Percentiles rank a stretch among this genome's conserved stretches.
phyloP scores from a whole-genome alignment of 2,329 filamentous ascomycete genomes.

The Cercospora janseana region DNA sequence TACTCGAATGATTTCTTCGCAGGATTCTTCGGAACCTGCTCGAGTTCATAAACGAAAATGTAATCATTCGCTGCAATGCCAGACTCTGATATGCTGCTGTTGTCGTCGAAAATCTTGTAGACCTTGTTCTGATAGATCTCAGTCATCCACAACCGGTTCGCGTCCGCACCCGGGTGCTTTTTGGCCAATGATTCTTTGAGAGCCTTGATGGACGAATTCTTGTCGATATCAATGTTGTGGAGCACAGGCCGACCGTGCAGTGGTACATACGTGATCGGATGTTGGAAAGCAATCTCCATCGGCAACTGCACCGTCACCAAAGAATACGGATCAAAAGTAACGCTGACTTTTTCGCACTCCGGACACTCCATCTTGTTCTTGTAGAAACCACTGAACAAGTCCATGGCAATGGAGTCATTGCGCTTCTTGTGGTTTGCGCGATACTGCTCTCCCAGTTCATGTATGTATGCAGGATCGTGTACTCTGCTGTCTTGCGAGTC shows the following conservation, averaged over 20 bases:
- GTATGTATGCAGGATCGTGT: constrained; percentile 73
- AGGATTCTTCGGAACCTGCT: constrained; percentile 75
- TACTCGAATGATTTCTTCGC: constrained; percentile 50
- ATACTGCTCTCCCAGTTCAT: constrained; percentile 79
- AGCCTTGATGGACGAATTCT: constrained; percentile 65
- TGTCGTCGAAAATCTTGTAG: constrained; percentile 80
- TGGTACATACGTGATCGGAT: constrained; percentile 73
- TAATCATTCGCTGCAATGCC: constrained; percentile 62
- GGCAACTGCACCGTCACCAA: constrained; percentile 89
- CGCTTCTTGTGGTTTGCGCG: constrained; percentile 89
- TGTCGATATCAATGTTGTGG: constrained; percentile 76
- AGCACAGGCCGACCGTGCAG: constrained; percentile 67
- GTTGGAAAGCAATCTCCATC: constrained; percentile 77
- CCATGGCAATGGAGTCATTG: constrained; percentile 92
- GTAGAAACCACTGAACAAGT: constrained; percentile 96
- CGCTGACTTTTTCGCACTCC: constrained; percentile 88
- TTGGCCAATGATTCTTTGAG: constrained; percentile 64
- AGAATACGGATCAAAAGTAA: constrained; percentile 97
- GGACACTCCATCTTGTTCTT: constrained; percentile 96
- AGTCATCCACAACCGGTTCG: constrained; percentile 68
- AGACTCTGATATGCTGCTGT: constrained; percentile 65
- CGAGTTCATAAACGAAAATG: constrained; percentile 73
- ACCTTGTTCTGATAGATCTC: constrained; percentile 83
- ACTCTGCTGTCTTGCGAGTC: constrained; percentile 98
- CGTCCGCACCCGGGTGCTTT: constrained; percentile 51